A percentile compares a stretch with the other conserved stretches of the same genome.
phyloP scores from a whole-genome alignment of 2,329 filamentous ascomycete species.

The Diplodia scrobiculata region DNA sequence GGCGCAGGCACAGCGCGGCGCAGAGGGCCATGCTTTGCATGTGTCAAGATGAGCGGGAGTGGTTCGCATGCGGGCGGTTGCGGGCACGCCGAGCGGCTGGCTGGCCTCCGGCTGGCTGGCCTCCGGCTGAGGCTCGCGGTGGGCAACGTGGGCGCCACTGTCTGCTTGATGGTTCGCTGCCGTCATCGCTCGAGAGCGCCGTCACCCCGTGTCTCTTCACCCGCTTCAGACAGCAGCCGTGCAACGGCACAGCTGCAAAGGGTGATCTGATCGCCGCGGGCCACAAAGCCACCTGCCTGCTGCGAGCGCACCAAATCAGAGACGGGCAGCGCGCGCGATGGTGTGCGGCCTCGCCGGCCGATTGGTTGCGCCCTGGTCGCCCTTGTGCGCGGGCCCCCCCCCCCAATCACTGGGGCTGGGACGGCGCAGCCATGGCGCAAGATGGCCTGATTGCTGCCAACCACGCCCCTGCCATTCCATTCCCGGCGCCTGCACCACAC shows the following conservation, averaged over 20 bases:
- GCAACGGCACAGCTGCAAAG: slow-evolving; percentile 1
- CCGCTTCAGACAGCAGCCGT: not conserved
- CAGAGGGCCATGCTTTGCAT: slow-evolving; percentile 13
- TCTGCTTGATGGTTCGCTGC: not conserved
- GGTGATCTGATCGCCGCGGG: slow-evolving; percentile 19
- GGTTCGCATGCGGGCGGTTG: slow-evolving; percentile 18
- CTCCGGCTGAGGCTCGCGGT: slow-evolving; percentile 1
- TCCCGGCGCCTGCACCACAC: slow-evolving; percentile 1
- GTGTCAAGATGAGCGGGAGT: slow-evolving; percentile 15
- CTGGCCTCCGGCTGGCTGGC: slow-evolving; percentile 1
- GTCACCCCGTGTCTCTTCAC: not conserved
- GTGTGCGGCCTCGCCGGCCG: slow-evolving; percentile 4
- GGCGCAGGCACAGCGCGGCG: slow-evolving; percentile 20
- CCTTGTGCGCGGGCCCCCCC: not conserved
- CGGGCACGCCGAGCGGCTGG: not conserved
- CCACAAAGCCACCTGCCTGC: slow-evolving; percentile 10
- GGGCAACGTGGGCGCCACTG: slow-evolving; percentile 22
- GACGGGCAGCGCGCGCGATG: not conserved
- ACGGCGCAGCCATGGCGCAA: not conserved
- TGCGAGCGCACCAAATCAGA: not conserved
- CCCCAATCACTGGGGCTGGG: slow-evolving; percentile 1
- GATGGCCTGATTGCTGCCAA: slow-evolving; percentile 21
- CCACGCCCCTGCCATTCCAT: not conserved
- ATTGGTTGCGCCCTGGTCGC: not conserved
- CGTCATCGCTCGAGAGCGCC: not conserved